Percentiles rank a stretch among this genome's conserved stretches.
phyloP scores from a whole-genome alignment of 208 protist species.

The Wallacemonas sp. region DNA sequence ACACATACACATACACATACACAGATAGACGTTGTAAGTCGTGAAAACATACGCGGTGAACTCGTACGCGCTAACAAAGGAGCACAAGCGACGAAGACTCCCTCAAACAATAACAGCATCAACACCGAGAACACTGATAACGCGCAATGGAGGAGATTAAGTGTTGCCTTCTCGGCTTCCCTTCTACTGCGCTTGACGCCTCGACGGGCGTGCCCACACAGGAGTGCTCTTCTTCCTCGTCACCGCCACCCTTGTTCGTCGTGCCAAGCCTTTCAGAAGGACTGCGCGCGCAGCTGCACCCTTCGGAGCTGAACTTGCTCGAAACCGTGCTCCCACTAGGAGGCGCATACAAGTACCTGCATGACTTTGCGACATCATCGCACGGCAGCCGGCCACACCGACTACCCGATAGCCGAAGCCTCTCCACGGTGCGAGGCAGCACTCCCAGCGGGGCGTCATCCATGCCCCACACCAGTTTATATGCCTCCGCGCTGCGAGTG shows the following conservation, averaged over 20 bases:
- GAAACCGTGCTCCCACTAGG: constrained; percentile 58
- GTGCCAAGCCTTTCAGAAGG: constrained; percentile 1
- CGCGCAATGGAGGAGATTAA: constrained; percentile 82
- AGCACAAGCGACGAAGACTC: too few relatives aligned
- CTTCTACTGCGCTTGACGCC: constrained; percentile 40
- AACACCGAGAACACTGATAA: too few relatives aligned
- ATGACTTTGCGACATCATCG: constrained; percentile 9
- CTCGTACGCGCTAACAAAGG: too few relatives aligned
- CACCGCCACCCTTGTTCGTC: background rate
- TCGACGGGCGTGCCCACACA: background rate
- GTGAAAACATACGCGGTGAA: too few relatives aligned
- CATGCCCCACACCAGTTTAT: constrained; percentile 42
- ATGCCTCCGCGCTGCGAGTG: constrained; percentile 53
- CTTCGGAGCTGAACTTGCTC: constrained; percentile 60
- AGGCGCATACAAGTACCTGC: constrained; percentile 38
- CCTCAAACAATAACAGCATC: too few relatives aligned
- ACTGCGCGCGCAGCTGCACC: constrained; percentile 50
- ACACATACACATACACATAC: background rate
- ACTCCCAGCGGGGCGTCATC: constrained; percentile 36
- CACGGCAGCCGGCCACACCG: background rate
- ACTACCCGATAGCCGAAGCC: too few relatives aligned
- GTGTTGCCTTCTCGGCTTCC: constrained; percentile 74
- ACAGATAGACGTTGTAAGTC: too few relatives aligned
- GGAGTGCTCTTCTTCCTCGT: background rate
- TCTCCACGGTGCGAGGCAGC: background rate